Base-by-base conservation (phyloP, 495 filamentous ascomycete genomes). In the Monascus purpureus region DNA sequence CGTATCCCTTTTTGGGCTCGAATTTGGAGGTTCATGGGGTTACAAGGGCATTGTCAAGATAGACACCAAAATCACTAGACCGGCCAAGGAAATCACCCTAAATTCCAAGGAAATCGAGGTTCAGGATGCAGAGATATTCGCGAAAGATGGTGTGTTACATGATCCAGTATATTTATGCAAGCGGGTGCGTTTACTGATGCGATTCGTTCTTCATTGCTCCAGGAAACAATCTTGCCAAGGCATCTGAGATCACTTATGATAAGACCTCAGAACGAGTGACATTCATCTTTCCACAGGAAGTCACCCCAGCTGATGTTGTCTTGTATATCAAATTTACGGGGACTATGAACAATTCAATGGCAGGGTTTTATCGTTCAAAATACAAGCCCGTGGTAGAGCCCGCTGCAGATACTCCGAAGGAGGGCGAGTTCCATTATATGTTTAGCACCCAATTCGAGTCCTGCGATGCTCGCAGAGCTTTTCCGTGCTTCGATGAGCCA, bases 401-500 rank as follows among this genome's bases (percentile, higher is more conserved):
- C 0, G 67, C 75, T 17, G 53, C 70, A 11, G 81, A 81, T 17
- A 83, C 86, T 1, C 76, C 84, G 9, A 77, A 67, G 47, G 82
- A 90, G 30, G 70, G 63, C 9, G 80, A 90, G 25, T 78, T 77
- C 49, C 70, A 88, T 59, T 84, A 85, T 58, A 93, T 94, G 88
- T 73, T 92, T 51, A 85, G 77, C 57, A 97, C 90, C 25, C 90
- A 97, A 57, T 96, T 97, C 45, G 90, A 97, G 60, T 77, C 85
- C 25, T 93, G 85, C 49, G 90, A 95, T 65, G 90, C 90, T 25
- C 75, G 90, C 32, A 66, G 86, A 42, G 87, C 87, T 13, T 92
- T 97, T 54, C 90, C 90, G 27, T 96, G 90, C 63, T 96, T 96
- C 45, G 90, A 97, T 50, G 90, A 97, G 61, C 90, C 90, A 13